Percentiles rank a stretch among this genome's conserved stretches.
phyloP scores from a whole-genome alignment of 75 land plant species.

The Adiantum capillusveneris region DNA sequence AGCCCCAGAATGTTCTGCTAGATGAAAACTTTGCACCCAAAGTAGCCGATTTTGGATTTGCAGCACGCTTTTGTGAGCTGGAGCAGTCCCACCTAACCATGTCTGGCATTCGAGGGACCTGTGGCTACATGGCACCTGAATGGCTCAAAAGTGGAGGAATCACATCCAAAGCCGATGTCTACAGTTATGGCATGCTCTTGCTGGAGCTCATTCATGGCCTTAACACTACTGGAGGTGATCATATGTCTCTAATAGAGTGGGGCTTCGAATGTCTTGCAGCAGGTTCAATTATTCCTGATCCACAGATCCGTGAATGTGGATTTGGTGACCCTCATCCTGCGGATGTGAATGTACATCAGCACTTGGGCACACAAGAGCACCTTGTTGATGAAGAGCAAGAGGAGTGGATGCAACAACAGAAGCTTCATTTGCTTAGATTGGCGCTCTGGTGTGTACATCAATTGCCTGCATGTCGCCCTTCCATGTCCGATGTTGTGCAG shows the following conservation, averaged over 20 bases:
- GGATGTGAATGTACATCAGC: no score
- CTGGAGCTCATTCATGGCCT: conserved; percentile 26
- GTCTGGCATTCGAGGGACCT: conserved; percentile 21
- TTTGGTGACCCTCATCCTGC: neutral
- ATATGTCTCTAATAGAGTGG: conserved; percentile 18
- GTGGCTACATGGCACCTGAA: conserved; percentile 31
- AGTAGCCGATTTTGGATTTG: conserved; percentile 31
- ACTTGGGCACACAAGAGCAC: neutral
- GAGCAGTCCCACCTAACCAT: conserved; percentile 14
- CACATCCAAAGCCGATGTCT: conserved; percentile 21
- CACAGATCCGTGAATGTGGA: neutral
- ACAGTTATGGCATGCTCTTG: conserved; percentile 31
- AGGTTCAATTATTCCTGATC: neutral
- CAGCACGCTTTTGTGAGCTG: conserved; percentile 19
- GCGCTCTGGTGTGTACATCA: neutral
- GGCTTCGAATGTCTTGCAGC: conserved; percentile 2
- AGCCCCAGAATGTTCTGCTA: conserved; percentile 25
- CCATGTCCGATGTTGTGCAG: neutral
- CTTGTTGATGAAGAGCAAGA: conserved; percentile 10
- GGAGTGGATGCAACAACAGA: neutral
- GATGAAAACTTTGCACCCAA: conserved; percentile 23
- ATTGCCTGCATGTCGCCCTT: neutral
- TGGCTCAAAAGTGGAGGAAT: conserved; percentile 21
- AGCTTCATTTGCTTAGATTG: neutral
- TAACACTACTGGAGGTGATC: neutral